A percentile compares a stretch with the other conserved stretches of the same genome.
Evolutionary conservation across 192 early-diverging fungal genomes (phyloP).

Genomic region (Mortierella claussenii): DNA sequence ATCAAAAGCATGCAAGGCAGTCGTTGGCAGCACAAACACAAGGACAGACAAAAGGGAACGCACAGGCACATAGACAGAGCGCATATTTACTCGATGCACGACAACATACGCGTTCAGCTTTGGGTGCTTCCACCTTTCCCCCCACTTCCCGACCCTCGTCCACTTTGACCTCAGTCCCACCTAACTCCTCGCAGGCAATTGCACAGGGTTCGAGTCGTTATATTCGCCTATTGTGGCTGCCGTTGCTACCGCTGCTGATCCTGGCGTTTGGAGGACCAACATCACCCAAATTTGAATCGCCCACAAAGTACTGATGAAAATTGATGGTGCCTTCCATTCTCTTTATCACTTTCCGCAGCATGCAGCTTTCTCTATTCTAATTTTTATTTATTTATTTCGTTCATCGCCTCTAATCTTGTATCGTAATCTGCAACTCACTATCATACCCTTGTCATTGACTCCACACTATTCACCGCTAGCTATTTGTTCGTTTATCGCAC

Average conservation of each 20-base stretch:
- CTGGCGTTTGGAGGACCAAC: constrained; percentile 40
- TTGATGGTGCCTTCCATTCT: neutral
- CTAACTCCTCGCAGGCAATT: constrained; percentile 36
- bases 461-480: no score
- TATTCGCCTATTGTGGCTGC: constrained; percentile 37
- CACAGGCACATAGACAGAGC: no score
- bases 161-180: neutral
- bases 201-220: constrained; percentile 37
- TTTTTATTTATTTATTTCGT: neutral
- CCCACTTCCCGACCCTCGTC: neutral
- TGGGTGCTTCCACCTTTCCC: constrained; percentile 3
- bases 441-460: no score
- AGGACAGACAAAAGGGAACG: no score
- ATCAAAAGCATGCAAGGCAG: constrained; percentile 2
- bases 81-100: neutral
- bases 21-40: constrained; percentile 7
- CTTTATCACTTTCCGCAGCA: neutral
- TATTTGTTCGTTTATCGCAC: no score
- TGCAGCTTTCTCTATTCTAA: neutral
- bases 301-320: constrained; percentile 30
- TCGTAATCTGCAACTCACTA: no score
- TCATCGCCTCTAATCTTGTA: no score
- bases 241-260: constrained; percentile 32
- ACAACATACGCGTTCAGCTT: neutral
- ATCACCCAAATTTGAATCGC: constrained; percentile 35